Percentiles rank a stretch among this genome's conserved stretches.
Conservation (phyloP, 768 basidiomycete species). For the Porphyrellus cyaneotinctus region DNA sequence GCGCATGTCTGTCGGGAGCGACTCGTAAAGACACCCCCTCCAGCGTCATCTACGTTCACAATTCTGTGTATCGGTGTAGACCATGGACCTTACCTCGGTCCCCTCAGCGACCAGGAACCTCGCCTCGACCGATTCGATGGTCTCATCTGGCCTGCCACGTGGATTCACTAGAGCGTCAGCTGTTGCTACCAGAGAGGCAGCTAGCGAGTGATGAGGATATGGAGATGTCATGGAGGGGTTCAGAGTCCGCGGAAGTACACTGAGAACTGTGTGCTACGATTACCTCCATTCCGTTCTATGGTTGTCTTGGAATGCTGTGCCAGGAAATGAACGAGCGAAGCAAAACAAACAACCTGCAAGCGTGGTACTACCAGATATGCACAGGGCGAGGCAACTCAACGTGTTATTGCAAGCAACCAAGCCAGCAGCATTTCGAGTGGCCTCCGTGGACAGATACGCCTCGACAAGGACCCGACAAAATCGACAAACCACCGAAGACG, state of each 20-base stretch:
- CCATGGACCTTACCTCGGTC: constrained; percentile 18
- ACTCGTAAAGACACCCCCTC: constrained; percentile 42
- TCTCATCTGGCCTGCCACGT: constrained; percentile 49
- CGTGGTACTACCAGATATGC: constrained; percentile 2
- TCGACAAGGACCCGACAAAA: constrained; percentile 15
- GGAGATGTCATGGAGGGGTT: constrained; percentile 31
- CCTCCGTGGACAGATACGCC: constrained; percentile 4
- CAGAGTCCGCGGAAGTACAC: constrained; percentile 2
- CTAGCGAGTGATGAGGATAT: constrained; percentile 38
- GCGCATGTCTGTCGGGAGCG: constrained; percentile 37
- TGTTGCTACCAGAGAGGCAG: constrained; percentile 40
- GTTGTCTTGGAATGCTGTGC: too few relatives aligned
- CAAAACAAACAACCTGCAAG: constrained; percentile 4
- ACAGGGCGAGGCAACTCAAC: constrained; percentile 4
- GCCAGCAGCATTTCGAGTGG: not conserved
- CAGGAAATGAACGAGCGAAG: not conserved
- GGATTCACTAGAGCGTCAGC: constrained; percentile 45
- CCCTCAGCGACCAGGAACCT: too few relatives aligned
- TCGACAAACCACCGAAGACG: constrained; percentile 12
- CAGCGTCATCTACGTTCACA: constrained; percentile 40
- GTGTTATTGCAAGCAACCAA: constrained; percentile 1
- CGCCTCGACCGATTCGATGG: too few relatives aligned
- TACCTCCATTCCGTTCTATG: not conserved
- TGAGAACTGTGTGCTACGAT: not conserved
- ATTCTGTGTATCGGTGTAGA: constrained; percentile 35